Base-by-base conservation (phyloP, 1,284 basidiomycete genomes). In the Ceratobasidium sp. region DNA sequence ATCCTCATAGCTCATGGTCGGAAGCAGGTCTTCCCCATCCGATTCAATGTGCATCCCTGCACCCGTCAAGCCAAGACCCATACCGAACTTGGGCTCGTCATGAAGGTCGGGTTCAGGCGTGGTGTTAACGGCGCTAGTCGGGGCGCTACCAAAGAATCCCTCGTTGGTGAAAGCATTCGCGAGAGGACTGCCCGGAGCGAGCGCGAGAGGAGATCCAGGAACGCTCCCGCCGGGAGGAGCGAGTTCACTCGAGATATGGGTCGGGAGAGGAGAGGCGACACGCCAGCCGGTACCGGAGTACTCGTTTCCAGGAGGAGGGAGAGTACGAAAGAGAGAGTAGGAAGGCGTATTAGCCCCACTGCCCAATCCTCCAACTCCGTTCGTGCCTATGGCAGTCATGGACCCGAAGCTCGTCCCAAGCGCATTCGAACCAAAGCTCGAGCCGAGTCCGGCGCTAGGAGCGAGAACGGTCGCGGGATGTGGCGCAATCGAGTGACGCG, bases 281-380 rank as follows among this genome's bases (percentile, higher is more conserved):
- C 71, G 71, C 71, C 71, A 75, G 8, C 71, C 71, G 10, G 71
- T 53, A 1, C 71, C 71, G 5, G 47, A 53, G n/a, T 64, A 64
- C 33, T 75, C 71, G 49, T 75, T 75, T 23, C 71, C 71, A 11
- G 71, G 71, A 5, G 71, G 71, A 13, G 71, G 71, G 31, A 75
- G 60, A 2, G 71, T 64, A 4, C 71, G 60, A n/a, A 75, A 54
- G 31, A 65, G 56, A 2, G 71, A 15, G 54, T 47, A 37, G 8
- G 68, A 56, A 10, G 60, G 60, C 5, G 64, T 75, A 17, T 75
- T 65, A n/a, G 69, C 45, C 1, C 69, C 61, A 20, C 71, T 75
- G 17, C 64, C 64, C 3, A 28, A 33, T 13, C 64, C 64, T 28
- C 60, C 31, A 35, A 37, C 15, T 17, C 45, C 31, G 42, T 53